phyloP scores from a whole-genome alignment of 768 basidiomycete species.

The Boletus barrowsii region DNA sequence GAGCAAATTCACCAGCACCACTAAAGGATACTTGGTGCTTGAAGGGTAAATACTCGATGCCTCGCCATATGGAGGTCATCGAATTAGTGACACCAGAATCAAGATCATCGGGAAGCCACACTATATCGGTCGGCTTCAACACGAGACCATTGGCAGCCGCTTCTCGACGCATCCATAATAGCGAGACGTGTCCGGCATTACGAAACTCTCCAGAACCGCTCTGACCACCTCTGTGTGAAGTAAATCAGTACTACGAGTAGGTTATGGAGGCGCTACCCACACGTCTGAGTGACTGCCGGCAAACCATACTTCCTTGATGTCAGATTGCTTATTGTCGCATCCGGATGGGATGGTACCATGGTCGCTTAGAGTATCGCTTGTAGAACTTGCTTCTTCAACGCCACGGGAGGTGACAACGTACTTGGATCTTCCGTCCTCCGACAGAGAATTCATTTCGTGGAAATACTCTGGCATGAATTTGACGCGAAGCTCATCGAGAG shows the following conservation, averaged over 20 bases:
- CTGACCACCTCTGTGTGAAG: slow-evolving; percentile 17
- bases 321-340: neutral
- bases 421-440: slow-evolving; percentile 11
- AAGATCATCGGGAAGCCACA: slow-evolving; percentile 27
- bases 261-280: slow-evolving; percentile 12
- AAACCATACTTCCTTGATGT: slow-evolving; percentile 66
- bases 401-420: neutral
- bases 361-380: neutral
- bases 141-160: slow-evolving; percentile 25
- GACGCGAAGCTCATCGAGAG: slow-evolving; percentile 14
- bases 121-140: slow-evolving; percentile 25
- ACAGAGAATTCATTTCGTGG: slow-evolving; percentile 24
- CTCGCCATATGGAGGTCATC: slow-evolving; percentile 14
- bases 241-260: neutral
- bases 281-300: slow-evolving; percentile 42
- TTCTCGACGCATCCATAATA: slow-evolving; percentile 35
- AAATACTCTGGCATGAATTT: slow-evolving; percentile 50
- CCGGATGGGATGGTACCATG: neutral
- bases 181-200: slow-evolving; percentile 23
- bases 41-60: slow-evolving; percentile 21
- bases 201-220: slow-evolving; percentile 17
- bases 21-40: slow-evolving; percentile 22
- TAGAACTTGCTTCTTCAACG: neutral
- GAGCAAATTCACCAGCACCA: slow-evolving; percentile 12
- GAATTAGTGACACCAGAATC: slow-evolving; percentile 21